Conservation (phyloP, 768 basidiomycete species). For the Sarcomyxa edulis region DNA sequence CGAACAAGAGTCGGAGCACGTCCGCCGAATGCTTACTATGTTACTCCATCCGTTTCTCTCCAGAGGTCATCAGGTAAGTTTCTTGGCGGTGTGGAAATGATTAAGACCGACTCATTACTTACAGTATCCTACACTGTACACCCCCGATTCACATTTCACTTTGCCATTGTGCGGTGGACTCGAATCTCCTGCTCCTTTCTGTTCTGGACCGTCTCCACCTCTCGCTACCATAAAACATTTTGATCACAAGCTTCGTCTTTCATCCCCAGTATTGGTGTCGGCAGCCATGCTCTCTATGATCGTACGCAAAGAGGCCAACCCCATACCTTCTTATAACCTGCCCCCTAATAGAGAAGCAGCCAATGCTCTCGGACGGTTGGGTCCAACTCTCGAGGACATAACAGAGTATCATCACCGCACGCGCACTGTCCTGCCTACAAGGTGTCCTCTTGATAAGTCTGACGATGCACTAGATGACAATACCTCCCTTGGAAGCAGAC, state of each 20-base stretch:
- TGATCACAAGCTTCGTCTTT: conserved; percentile 31
- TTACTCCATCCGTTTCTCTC: conserved; percentile 34
- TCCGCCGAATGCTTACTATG: conserved; percentile 22
- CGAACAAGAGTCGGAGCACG: conserved; percentile 18
- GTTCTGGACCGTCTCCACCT: conserved; percentile 27
- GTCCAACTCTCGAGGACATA: conserved; percentile 36
- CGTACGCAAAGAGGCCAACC: conserved; percentile 30
- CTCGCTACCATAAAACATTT: conserved; percentile 32
- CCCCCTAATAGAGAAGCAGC: conserved; percentile 31
- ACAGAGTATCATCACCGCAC: conserved; percentile 29
- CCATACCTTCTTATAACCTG: conserved; percentile 14
- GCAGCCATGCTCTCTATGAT: conserved; percentile 33
- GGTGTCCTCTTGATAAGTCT: conserved; percentile 9
- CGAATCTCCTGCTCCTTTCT: conserved; percentile 15
- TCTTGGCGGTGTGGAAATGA: neutral
- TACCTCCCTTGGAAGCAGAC: conserved; percentile 14
- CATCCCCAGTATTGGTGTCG: conserved; percentile 33
- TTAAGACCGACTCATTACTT: conserved; percentile 4
- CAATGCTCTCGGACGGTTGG: conserved; percentile 17
- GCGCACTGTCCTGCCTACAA: conserved; percentile 26
- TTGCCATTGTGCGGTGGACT: conserved; percentile 29
- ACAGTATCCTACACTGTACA: conserved; percentile 37
- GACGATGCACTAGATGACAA: conserved; percentile 12
- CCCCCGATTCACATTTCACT: conserved; percentile 37
- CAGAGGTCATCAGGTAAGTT: conserved; percentile 33